These are phyloP conservation scores for Euryodendron excelsum DNA, from an alignment of 148 eudicot genomes.

Conservation along the genomic window DNA sequence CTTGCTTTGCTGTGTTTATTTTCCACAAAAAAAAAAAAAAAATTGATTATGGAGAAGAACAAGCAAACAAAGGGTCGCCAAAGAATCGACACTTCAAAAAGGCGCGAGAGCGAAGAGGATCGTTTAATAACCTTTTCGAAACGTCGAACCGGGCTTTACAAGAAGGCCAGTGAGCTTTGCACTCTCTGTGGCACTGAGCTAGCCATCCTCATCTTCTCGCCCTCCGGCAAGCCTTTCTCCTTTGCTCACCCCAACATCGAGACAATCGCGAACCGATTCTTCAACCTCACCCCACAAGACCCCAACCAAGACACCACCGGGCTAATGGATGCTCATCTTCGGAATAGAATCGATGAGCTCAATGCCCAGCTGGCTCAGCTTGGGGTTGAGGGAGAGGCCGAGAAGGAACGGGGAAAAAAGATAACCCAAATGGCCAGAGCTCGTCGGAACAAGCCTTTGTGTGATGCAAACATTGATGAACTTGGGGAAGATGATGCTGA, in stretches of 20 bases:
- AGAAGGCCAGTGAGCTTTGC: conserved; percentile 33
- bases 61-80: conserved; percentile 16
- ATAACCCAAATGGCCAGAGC: not conserved
- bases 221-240: conserved; percentile 33
- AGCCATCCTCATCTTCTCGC: conserved; percentile 27
- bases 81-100: conserved; percentile 15
- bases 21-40: no score
- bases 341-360: conserved; percentile 2
- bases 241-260: conserved; percentile 27
- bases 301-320: not conserved
- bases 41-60: conserved; percentile 16
- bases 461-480: not conserved
- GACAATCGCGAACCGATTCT: not conserved
- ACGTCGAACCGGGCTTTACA: conserved; percentile 33
- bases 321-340: not conserved
- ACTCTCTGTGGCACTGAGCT: conserved; percentile 20
- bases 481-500: not conserved
- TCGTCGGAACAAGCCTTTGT: not conserved
- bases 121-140: conserved; percentile 34
- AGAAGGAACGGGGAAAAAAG: not conserved
- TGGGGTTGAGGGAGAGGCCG: not conserved
- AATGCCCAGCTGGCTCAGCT: not conserved
- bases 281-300: not conserved
- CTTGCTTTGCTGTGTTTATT: not conserved
- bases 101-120: conserved; percentile 25